Evolutionary conservation across 345 rosid species (phyloP).

Genomic region (Ceriops zippeliana): DNA sequence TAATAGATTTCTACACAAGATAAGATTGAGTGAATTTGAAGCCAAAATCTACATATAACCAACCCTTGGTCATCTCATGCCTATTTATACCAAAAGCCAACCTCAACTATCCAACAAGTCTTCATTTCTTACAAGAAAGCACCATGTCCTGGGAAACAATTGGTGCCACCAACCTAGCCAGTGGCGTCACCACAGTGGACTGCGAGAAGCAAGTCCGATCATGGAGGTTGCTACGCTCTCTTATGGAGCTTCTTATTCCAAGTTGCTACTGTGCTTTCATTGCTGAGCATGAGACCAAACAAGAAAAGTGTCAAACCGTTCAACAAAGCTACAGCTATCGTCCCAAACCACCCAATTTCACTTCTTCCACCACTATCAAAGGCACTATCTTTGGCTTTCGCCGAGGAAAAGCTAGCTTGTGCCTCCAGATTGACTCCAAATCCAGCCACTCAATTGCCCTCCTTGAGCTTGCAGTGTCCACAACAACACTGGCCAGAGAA

Average conservation of each 20-base stretch:
- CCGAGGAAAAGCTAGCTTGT: slow-evolving; percentile 53
- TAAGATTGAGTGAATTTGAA: too few relatives aligned
- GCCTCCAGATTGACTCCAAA: slow-evolving; percentile 49
- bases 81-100: slow-evolving; percentile 15
- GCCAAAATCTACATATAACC: too few relatives aligned
- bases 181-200: slow-evolving; percentile 53
- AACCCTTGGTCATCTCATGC: neutral
- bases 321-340: slow-evolving; percentile 12
- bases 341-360: slow-evolving; percentile 11
- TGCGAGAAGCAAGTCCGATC: slow-evolving; percentile 80
- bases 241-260: slow-evolving; percentile 57
- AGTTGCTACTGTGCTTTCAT: slow-evolving; percentile 42
- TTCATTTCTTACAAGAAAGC: neutral
- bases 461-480: slow-evolving; percentile 53
- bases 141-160: slow-evolving; percentile 39
- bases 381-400: slow-evolving; percentile 67
- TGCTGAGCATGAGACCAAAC: slow-evolving; percentile 27
- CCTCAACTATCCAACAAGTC: slow-evolving; percentile 20
- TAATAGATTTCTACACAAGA: too few relatives aligned
- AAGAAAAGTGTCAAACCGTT: neutral
- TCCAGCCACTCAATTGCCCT: slow-evolving; percentile 44
- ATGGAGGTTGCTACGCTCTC: slow-evolving; percentile 62
- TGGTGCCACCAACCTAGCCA: slow-evolving; percentile 33
- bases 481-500: slow-evolving; percentile 54
- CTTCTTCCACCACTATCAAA: slow-evolving; percentile 39